A percentile compares a stretch with the other conserved stretches of the same genome.
These are phyloP conservation scores for Candolleomyces efflorescens DNA, from an alignment of 768 basidiomycete species.

Conservation along the genomic window DNA sequence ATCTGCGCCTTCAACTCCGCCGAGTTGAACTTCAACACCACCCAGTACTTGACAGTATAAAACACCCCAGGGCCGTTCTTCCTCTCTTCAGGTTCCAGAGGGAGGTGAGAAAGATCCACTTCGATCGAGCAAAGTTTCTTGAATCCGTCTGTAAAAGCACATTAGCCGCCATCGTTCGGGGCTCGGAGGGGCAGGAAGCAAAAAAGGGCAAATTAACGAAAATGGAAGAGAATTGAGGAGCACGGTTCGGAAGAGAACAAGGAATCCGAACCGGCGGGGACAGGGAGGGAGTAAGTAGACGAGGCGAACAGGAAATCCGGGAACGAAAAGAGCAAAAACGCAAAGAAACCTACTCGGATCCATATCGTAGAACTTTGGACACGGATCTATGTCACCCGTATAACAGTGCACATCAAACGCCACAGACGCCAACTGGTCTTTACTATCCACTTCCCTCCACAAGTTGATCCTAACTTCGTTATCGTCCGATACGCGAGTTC, in stretches of 20 bases:
- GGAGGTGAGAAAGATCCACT: conserved; percentile 14
- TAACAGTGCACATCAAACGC: conserved; percentile 11
- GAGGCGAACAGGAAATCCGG: neutral
- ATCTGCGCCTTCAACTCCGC: conserved; percentile 8
- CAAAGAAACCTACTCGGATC: neutral
- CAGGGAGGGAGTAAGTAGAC: no score
- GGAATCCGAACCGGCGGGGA: no score
- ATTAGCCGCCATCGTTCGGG: no score
- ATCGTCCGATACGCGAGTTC: conserved; percentile 39
- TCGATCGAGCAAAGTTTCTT: conserved; percentile 15
- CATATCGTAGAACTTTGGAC: conserved; percentile 5
- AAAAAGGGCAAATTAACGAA: neutral
- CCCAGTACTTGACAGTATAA: conserved; percentile 7
- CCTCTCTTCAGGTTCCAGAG: neutral
- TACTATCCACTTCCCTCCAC: conserved; percentile 4
- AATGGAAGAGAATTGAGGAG: no score
- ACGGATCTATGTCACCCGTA: neutral
- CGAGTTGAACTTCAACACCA: conserved; percentile 3
- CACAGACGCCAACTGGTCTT: conserved; percentile 3
- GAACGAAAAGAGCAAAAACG: neutral
- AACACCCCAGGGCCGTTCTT: conserved; percentile 1
- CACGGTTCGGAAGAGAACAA: no score
- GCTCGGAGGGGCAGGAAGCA: no score
- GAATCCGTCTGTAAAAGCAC: conserved; percentile 1
- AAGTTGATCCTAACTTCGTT: conserved; percentile 31